phyloP scores from a whole-genome alignment of 805 yeast species.

The Lachancea lanzarotensis region DNA sequence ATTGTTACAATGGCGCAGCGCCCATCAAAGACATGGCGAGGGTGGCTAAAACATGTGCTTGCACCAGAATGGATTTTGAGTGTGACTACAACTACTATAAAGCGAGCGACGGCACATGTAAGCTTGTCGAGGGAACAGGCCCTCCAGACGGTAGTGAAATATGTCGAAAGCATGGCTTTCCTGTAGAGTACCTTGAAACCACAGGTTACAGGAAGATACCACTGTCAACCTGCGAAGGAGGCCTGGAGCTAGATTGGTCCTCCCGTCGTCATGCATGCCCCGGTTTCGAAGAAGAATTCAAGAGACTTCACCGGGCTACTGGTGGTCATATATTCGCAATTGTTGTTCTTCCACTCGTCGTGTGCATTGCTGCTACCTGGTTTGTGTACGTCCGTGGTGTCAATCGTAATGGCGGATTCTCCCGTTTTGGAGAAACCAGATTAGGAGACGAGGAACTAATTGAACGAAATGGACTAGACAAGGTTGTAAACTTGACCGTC shows the following conservation, averaged over 20 bases:
- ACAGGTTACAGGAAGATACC: slow-evolving; percentile 91
- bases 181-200: slow-evolving; percentile 72
- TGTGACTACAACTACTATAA: slow-evolving; percentile 83
- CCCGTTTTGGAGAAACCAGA: slow-evolving; percentile 78
- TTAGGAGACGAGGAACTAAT: slow-evolving; percentile 66
- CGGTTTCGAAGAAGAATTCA: slow-evolving; percentile 66
- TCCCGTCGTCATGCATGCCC: slow-evolving; percentile 74
- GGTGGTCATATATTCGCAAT: slow-evolving; percentile 50
- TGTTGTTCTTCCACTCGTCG: slow-evolving; percentile 48
- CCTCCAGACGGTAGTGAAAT: slow-evolving; percentile 59
- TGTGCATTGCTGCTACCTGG: slow-evolving; percentile 51
- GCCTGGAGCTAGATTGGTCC: slow-evolving; percentile 56
- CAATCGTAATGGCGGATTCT: slow-evolving; percentile 68
- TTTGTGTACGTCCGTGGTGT: slow-evolving; percentile 77
- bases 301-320: slow-evolving; percentile 45
- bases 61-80: slow-evolving; percentile 83
- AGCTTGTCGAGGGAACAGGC: slow-evolving; percentile 63
- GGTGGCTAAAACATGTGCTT: slow-evolving; percentile 62
- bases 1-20: slow-evolving; percentile 60
- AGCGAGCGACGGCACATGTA: slow-evolving; percentile 76
- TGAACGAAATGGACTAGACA: slow-evolving; percentile 58
- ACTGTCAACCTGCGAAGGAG: slow-evolving; percentile 78
- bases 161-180: slow-evolving; percentile 48
- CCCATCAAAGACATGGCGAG: slow-evolving; percentile 53
- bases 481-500: slow-evolving; percentile 51